Conservation (phyloP, 768 basidiomycete genomes). For the Sutorius australiensis region DNA sequence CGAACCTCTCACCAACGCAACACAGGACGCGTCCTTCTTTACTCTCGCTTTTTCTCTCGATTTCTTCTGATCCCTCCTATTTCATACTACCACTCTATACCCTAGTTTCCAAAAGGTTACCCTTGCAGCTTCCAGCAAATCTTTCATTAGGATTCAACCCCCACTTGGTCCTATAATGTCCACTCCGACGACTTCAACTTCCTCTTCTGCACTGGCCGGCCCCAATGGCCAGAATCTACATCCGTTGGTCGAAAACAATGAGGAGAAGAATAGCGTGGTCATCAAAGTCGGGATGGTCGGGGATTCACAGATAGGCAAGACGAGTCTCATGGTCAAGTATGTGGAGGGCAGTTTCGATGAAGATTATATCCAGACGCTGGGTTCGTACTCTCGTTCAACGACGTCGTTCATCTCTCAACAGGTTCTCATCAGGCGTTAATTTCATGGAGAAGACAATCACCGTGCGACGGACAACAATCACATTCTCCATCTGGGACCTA, state of each 20-base stretch:
- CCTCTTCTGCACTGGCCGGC: conserved; percentile 41
- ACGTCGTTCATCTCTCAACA: conserved; percentile 6
- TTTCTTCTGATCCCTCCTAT: conserved; percentile 26
- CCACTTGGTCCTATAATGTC: conserved; percentile 39
- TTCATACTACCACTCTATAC: conserved; percentile 26
- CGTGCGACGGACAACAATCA: conserved; percentile 97
- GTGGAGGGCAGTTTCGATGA: conserved; percentile 98
- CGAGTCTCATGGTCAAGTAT: conserved; percentile 99
- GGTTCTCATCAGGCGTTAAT: conserved; percentile 68
- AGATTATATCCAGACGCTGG: conserved; percentile 99
- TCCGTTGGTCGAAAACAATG: conserved; percentile 53
- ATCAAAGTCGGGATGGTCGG: conserved; percentile 99
- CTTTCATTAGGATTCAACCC: conserved; percentile 17
- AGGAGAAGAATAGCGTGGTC: conserved; percentile 86
- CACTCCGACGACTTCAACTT: conserved; percentile 45
- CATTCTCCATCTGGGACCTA: conserved; percentile 99
- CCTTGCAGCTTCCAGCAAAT: conserved; percentile 11
- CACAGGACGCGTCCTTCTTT: conserved; percentile 37
- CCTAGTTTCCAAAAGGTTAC: conserved; percentile 22
- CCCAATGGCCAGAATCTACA: conserved; percentile 53
- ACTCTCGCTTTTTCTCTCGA: conserved; percentile 33
- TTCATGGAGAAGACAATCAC: conserved; percentile 99
- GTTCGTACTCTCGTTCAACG: conserved; percentile 39
- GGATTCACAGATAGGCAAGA: conserved; percentile 99
- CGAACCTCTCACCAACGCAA: conserved; percentile 33